Evolutionary conservation across 768 basidiomycete species (phyloP), one percentile per base, ranked within the genome.

Genomic region (Rhodocollybia butyracea): DNA sequence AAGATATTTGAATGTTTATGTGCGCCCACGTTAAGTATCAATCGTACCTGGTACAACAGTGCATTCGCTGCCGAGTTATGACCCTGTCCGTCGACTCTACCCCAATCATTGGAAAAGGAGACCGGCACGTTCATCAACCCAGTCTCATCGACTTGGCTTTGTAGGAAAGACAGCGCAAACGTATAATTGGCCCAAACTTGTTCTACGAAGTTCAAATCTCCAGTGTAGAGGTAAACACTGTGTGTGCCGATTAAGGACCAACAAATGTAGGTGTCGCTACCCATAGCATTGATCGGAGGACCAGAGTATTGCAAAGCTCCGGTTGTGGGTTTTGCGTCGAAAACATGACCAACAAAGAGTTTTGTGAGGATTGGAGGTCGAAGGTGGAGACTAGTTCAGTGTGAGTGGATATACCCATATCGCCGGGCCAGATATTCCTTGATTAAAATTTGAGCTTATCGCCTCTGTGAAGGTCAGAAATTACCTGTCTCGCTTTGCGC

Each of bases 401-500:
- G 43, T 73, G 73, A 12, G 68, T 66, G 1, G 75, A 75, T 24
- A 76, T 76, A 1, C 74, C 73, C 70, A 75, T 74, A 55, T 76
- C 75, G 27, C 73, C 71, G 68, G 47, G 48, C 43, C 66, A 63
- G 24, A 74, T 59, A 59, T 66, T 73, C 12, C 53, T 62, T 22
- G 5, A 50, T 6, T 22, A 17, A 15, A 6, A 13, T 42, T 17
- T 15, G 31, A 32, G 13, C 17, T 32, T 7, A 27, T 27, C 15
- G 29, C 11, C 11, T 19, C 15, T 29, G 26, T n/a, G 4, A 46
- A 29, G 19, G 46, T 55, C 51, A 21, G 46, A 19, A 11, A 29
- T 46, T 39, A 75, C 75, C 79, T 69, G 60, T 80, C 80, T 38
- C 80, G 72, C 59, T 81, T 80, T 2, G 80, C 79, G 3, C 80